Evolutionary conservation across 371 early-diverging fungal species (phyloP), one percentile per base, ranked within the genome.

Genomic region (Mucor sp.): DNA sequence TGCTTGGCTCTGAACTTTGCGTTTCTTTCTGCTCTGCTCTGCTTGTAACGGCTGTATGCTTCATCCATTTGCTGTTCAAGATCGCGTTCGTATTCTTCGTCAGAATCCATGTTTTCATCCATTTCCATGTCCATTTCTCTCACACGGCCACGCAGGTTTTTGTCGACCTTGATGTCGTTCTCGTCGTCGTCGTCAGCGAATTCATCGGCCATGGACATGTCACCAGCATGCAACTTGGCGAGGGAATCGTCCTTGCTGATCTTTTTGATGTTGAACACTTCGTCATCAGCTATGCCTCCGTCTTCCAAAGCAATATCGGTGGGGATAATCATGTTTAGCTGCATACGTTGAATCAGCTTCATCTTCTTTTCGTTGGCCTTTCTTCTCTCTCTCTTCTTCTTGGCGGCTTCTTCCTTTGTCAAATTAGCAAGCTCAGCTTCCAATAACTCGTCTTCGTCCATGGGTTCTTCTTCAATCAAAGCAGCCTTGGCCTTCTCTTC

Each of bases 261-360:
- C 69, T 85, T 87, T 55, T 75, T 75, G 50, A 87, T 74, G 23
- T 84, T 82, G 72, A 91, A 92, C 14, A 90, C 71, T 7, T 83
- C 74, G 28, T 87, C 86, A 15, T 78, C 89, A 39, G 85, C 88
- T 21, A 82, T 80, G 60, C 85, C 93, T 67, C 86, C 82, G 60
- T 91, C 88, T 67, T 94, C 94, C 67, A 89, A 74, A 66, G 90
- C 95, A 71, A 95, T 91, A 58, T 97, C 99, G 0, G 84, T 85
- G 17, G 97, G 95, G 4, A 93, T 89, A 44, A 88, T 87, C 99
- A 98, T 98, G 58, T 95, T 94, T 58, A 97, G 76, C 68, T 94
- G 95, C 87, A 97, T 84, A 63, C 94, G 91, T 62, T 93, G 81
- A 23, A 95, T 84, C 63, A 89, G 84, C 81, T 94, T 95, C 69